phyloP scores from a whole-genome alignment of 306 rosid genomes.

The Fragaria vesca region DNA sequence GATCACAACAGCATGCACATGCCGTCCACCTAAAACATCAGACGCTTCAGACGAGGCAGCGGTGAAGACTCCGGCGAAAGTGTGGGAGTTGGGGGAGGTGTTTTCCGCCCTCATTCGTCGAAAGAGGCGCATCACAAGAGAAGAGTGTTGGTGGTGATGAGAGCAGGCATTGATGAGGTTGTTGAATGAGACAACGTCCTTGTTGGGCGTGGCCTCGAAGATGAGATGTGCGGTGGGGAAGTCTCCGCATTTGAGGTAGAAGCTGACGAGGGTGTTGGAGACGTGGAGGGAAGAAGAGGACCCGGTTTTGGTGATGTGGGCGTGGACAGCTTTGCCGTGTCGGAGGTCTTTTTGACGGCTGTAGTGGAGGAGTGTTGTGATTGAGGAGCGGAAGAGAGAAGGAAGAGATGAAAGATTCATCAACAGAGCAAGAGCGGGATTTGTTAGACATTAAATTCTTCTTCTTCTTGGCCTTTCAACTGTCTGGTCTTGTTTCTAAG shows the following conservation, averaged over 20 bases:
- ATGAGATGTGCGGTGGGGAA: slow-evolving; percentile 40
- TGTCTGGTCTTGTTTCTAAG: not conserved
- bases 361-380: slow-evolving; percentile 30
- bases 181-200: slow-evolving; percentile 75
- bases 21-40: slow-evolving; percentile 38
- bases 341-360: slow-evolving; percentile 39
- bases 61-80: slow-evolving; percentile 61
- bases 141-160: slow-evolving; percentile 25
- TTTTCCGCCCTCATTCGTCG: slow-evolving; percentile 43
- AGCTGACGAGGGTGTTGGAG: slow-evolving; percentile 56
- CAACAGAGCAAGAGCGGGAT: not conserved
- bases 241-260: slow-evolving; percentile 58
- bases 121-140: slow-evolving; percentile 49
- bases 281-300: slow-evolving; percentile 31
- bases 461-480: no score
- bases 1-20: slow-evolving; percentile 52
- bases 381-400: slow-evolving; percentile 26
- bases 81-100: slow-evolving; percentile 60
- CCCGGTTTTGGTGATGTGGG: slow-evolving; percentile 46
- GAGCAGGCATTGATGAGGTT: slow-evolving; percentile 75
- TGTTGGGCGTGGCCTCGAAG: slow-evolving; percentile 38
- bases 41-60: slow-evolving; percentile 42
- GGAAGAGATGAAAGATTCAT: slow-evolving; percentile 31
- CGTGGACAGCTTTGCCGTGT: slow-evolving; percentile 55
- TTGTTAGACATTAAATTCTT: not conserved